phyloP scores from a whole-genome alignment of 2,329 filamentous ascomycete species.

The Colletotrichum scovillei region DNA sequence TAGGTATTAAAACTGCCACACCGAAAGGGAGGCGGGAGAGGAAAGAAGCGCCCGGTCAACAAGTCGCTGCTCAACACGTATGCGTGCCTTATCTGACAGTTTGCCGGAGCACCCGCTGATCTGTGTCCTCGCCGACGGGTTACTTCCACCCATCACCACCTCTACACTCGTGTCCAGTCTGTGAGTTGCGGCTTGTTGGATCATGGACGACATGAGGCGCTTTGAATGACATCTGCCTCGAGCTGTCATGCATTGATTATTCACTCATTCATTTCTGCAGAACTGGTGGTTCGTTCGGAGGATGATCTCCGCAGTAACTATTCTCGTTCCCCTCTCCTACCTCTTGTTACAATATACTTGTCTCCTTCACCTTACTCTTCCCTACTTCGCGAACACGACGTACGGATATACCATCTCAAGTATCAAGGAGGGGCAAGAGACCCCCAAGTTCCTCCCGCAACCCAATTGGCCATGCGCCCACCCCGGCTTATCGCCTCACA shows the following conservation, averaged over 20 bases:
- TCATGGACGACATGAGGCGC: neutral
- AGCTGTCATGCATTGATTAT: neutral
- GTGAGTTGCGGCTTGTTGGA: neutral
- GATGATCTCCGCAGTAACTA: neutral
- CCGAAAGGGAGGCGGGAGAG: neutral
- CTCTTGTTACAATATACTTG: neutral
- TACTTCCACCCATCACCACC: neutral
- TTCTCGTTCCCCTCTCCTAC: neutral
- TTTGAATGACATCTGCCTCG: neutral
- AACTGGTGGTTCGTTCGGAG: neutral
- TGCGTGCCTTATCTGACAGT: conserved; percentile 29
- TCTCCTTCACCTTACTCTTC: neutral
- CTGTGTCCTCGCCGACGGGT: conserved; percentile 13
- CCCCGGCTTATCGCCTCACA: conserved; percentile 13
- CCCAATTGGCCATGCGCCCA: conserved; percentile 15
- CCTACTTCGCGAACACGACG: neutral
- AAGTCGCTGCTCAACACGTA: conserved; percentile 24
- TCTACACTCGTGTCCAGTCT: neutral
- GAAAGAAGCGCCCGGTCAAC: neutral
- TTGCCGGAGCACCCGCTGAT: conserved; percentile 18
- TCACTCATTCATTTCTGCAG: neutral
- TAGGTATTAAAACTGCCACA: neutral
- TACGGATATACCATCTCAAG: neutral
- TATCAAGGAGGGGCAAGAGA: neutral
- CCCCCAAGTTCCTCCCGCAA: neutral